Evolutionary conservation across 176 grass and related monocot species (phyloP), one percentile per base, ranked within the genome.

Genomic region (Oropetium thomaeum): DNA sequence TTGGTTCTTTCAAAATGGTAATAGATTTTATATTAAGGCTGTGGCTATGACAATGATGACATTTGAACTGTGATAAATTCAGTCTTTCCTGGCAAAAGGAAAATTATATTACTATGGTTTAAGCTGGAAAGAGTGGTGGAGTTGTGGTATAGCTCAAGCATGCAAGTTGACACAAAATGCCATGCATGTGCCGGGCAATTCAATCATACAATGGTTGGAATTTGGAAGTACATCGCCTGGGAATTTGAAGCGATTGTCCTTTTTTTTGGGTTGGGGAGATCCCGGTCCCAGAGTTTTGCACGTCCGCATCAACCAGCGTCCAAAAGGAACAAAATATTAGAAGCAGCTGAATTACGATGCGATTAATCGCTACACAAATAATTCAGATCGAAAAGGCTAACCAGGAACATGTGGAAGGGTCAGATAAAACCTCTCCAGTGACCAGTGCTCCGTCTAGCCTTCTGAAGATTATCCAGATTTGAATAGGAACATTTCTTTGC

Each of bases 161-260:
- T 27, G 22, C 53, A 79, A 60, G 20, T 48, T 26, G 12, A 57
- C 44, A 65, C 64, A 48, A 33, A 67, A 29, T 19, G 37, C 20
- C 61, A 74, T 57, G 70, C 61, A 74, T 57, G 70, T 74, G 80
- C 80, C 37, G 61, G 37, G 37, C 35, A 20, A 26, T 65, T 44
- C 35, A 66, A 76, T 76, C 42, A 49, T 64, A 34, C 41, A 34
- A 27, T 57, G 5, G 55, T 34, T 65, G 69, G 47, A 82, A 19
- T 63, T 57, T 66, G 60, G 59, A 66, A 55, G 48, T 33, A 58
- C 61, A 13, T 43, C 29, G 49, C 23, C 59, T 49, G 42, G 74
- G 74, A 49, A 76, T 19, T 76, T 62, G 28, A 25, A 37, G 29
- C 1, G n/a, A 45, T 41, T 9, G 1, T 45, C 30, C 23, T 20